These are phyloP conservation scores for Tricholoma bakamatsutake DNA, from an alignment of 768 basidiomycete genomes.

Conservation along the genomic window DNA sequence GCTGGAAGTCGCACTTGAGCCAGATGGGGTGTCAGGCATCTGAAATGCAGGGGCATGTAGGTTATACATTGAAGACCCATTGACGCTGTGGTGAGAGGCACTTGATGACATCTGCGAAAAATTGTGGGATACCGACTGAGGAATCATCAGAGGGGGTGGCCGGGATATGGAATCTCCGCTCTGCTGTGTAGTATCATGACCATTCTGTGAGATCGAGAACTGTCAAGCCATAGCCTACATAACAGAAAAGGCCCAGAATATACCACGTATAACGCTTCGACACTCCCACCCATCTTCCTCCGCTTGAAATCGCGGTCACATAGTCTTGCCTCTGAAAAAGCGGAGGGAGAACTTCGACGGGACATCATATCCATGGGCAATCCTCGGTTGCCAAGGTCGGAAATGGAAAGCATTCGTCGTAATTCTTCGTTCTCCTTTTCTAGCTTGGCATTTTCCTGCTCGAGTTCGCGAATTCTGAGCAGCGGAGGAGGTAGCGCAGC, in stretches of 20 bases:
- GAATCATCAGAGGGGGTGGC: slow-evolving; percentile 60
- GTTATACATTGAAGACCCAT: slow-evolving; percentile 41
- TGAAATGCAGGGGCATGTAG: slow-evolving; percentile 55
- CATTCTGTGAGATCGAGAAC: slow-evolving; percentile 27
- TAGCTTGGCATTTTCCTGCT: slow-evolving; percentile 70
- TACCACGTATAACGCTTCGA: slow-evolving; percentile 54
- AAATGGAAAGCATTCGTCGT: slow-evolving; percentile 58
- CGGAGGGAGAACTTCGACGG: slow-evolving; percentile 40
- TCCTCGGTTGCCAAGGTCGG: slow-evolving; percentile 34
- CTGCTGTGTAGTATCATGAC: slow-evolving; percentile 41
- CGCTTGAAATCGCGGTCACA: slow-evolving; percentile 59
- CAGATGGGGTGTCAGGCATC: slow-evolving; percentile 66
- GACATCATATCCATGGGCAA: slow-evolving; percentile 37
- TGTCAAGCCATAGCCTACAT: background rate
- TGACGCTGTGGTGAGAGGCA: slow-evolving; percentile 33
- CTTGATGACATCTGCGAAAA: slow-evolving; percentile 38
- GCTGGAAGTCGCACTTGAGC: slow-evolving; percentile 67
- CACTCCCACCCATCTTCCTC: slow-evolving; percentile 44
- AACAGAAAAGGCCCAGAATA: slow-evolving; percentile 11
- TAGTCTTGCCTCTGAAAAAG: slow-evolving; percentile 42
- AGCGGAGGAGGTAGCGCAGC: slow-evolving; percentile 67
- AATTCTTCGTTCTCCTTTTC: slow-evolving; percentile 71
- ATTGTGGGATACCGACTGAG: slow-evolving; percentile 49
- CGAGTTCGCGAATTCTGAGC: slow-evolving; percentile 73
- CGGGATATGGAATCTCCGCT: slow-evolving; percentile 28